Evolutionary conservation across 495 filamentous ascomycete genomes (phyloP), one percentile per base, ranked within the genome.

Genomic region (Bacidia gigantensis): DNA sequence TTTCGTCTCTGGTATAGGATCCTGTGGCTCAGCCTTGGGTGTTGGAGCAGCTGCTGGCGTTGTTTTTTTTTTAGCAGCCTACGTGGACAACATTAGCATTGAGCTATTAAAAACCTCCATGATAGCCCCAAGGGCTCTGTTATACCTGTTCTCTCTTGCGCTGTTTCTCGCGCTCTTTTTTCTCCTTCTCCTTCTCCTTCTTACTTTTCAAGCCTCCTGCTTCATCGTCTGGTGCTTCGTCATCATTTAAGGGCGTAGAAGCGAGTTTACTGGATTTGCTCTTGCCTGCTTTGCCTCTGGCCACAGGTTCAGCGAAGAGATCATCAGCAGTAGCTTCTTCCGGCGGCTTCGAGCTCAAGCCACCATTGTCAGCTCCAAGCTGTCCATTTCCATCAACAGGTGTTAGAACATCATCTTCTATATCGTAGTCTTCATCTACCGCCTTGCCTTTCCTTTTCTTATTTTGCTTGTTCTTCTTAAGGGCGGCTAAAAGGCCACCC

Each of bases 141-240:
- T 18, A 47, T 65, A 85, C 83, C 74, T 90, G 81, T 67, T 90
- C 87, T 82, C 83, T 94, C 73, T 90, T 95, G 54, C 86, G 76
- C 70, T 87, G 83, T 80, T 95, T 89, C 69, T 94, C 86, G 50
- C 84, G 80, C 71, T 94, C 89, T 65, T 86, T 90, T 71, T 85
- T 92, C 67, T 89, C 87, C 71, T 83, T 89, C 68, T 96, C 89
- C 73, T 96, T 96, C 62, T 89, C 86, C 67, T 95, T 95, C 77
- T 97, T 96, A 12, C 82, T 89, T 69, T 95, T 80, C 55, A 95
- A 71, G 49, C 77, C 76, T 49, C 83, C 83, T 26, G 72, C 85
- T 12, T 62, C 69, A 26, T 79, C 81, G 0, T 78, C 80, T 2
- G 71, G 75, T 0, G 67, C 74, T 21, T 74, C 68, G n/a, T 72